Conservation (phyloP, 2,329 filamentous ascomycete genomes). For the Aspergillus texensis region DNA sequence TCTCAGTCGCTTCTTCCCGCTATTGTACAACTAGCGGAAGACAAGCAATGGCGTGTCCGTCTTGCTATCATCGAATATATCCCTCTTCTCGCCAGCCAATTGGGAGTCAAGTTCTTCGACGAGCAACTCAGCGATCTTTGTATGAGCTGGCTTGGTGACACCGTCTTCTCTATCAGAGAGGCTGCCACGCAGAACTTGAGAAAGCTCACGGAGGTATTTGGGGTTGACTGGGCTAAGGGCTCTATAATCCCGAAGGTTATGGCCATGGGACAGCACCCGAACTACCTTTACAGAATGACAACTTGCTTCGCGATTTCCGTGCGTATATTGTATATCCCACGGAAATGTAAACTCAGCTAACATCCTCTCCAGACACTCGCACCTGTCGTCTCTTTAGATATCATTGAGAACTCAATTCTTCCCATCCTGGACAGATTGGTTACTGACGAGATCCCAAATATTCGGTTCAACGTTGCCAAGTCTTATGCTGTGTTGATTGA, state of each 20-base stretch:
- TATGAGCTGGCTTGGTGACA: conserved; percentile 98
- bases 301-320: conserved; percentile 99
- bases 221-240: conserved; percentile 94
- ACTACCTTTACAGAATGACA: conserved; percentile 99
- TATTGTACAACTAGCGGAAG: conserved; percentile 95
- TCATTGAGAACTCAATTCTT: conserved; percentile 89
- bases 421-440: conserved; percentile 96
- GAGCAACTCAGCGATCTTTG: conserved; percentile 94
- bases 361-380: conserved; percentile 73
- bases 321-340: conserved; percentile 47
- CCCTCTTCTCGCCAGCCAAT: conserved; percentile 88
- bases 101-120: conserved; percentile 97
- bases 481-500: conserved; percentile 89
- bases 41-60: conserved; percentile 98
- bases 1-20: conserved; percentile 95
- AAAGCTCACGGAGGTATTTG: conserved; percentile 98
- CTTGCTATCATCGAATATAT: conserved; percentile 99
- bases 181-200: conserved; percentile 96
- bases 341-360: conserved; percentile 28
- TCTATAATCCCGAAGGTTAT: conserved; percentile 98
- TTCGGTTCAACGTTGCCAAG: conserved; percentile 99
- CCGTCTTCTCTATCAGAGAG: conserved; percentile 97
- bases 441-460: conserved; percentile 94
- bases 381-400: conserved; percentile 86
- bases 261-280: conserved; percentile 96